Conservation (phyloP, 164 flowering plant genomes). For the grape (Vitis vinifera) region ASM3070453v1 NC_081822.1:24026501-24027000, state of each 20-base stretch:
- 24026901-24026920: neutral
- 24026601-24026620: too few species aligned
- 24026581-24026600: constrained; percentile 13
- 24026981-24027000: constrained; percentile 39
- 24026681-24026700: too few species aligned
- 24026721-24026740: neutral
- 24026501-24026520: constrained; percentile 89
- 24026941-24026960: constrained; percentile 50
- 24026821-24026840: constrained; percentile 50
- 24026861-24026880: too few species aligned
- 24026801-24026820: constrained; percentile 45
- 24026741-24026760: constrained; percentile 10
- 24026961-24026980: constrained; percentile 64
- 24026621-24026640: too few species aligned
- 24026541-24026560: constrained; percentile 62
- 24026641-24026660: neutral
- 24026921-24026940: constrained; percentile 3
- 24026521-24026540: constrained; percentile 71
- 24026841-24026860: neutral
- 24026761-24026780: constrained; percentile 95
- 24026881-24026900: too few species aligned
- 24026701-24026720: too few species aligned
- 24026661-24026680: too few species aligned
- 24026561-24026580: constrained; percentile 95
- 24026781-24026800: constrained; percentile 87